Base-by-base conservation (phyloP, 768 basidiomycete genomes). In the Mycena indigotica region DNA sequence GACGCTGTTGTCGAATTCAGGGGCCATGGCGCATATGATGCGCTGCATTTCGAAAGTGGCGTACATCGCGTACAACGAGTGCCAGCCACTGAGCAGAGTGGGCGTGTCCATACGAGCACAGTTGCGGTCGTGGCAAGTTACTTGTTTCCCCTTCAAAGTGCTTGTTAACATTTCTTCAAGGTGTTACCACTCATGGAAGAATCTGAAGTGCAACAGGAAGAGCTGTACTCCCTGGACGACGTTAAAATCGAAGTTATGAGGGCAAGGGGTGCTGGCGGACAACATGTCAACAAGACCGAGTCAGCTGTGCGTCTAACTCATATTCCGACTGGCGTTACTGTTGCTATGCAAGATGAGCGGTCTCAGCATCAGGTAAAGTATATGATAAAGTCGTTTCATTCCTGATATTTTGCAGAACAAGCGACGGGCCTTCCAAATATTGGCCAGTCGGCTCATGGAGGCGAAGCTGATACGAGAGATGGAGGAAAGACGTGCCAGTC, bases 221-320 rank as follows among this genome's bases (percentile, higher is more conserved):
- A 86, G 17, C 77, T 95, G 1, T 86, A 93, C 62, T 76, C 78
- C 15, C 86, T 95, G 75, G 89, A 90, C 52, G 97, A 99, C 50
- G 84, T 98, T 28, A 89, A 83, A 64, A 69, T 94, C 3, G 96
- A 98, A 70, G 93, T 97, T 46, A 97, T 98, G 95, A 87, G 97
- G 24, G 84, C 97, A 0, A 79, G 93, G n/a, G 97, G 97, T 24
- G 96, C 97, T 5, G 97, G 97, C 44, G 96, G 97, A 3, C 57
- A 98, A 89, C 96, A 98, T 73, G 97, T 98, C 66, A 99, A 99
- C 75, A 93, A 89, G 80, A 98, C 97, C 0, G 97, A 99, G 73
- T 98, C 96, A 2, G 96, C 97, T 2, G 95, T 99, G 21, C 87
- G 97, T 1, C 72, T 98, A 44, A 96, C 94, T 0, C 97, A 99